phyloP scores from a whole-genome alignment of 805 yeast genomes.

The Myxozyma geophila region DNA sequence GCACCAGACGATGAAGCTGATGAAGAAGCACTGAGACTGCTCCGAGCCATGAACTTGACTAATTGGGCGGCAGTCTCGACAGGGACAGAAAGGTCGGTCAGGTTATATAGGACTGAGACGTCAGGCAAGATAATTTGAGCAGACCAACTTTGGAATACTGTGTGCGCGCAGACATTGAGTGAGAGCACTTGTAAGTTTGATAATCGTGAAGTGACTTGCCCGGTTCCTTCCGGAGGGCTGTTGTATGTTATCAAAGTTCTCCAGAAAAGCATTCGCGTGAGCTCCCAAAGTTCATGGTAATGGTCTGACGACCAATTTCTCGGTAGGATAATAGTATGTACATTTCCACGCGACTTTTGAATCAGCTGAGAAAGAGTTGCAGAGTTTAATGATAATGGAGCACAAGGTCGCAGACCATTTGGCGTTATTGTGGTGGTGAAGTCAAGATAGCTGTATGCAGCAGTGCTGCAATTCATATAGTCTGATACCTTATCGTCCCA shows the following conservation, averaged over 20 bases:
- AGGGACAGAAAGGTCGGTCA: constrained; percentile 8
- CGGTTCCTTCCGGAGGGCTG: constrained; percentile 14
- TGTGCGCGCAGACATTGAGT: constrained; percentile 3
- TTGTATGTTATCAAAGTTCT: constrained; percentile 8
- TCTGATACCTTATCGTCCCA: constrained; percentile 4
- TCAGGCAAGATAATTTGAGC: constrained; percentile 10
- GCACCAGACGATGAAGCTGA: constrained; percentile 9
- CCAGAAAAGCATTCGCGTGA: constrained; percentile 13
- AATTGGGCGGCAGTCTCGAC: constrained; percentile 4
- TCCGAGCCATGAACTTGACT: constrained; percentile 5
- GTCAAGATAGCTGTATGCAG: constrained; percentile 16
- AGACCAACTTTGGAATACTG: constrained; percentile 14
- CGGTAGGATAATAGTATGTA: constrained; percentile 14
- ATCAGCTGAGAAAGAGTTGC: not conserved
- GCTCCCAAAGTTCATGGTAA: constrained; percentile 6
- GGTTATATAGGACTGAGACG: constrained; percentile 3
- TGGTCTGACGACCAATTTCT: constrained; percentile 6
- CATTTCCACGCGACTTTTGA: constrained; percentile 9
- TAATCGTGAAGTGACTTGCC: constrained; percentile 2
- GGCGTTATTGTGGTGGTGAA: constrained; percentile 7
- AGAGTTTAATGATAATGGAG: not conserved
- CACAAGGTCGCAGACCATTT: not conserved
- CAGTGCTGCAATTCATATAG: constrained; percentile 2
- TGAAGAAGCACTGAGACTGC: constrained; percentile 3
- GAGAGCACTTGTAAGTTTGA: constrained; percentile 12